Percentiles rank a stretch among this genome's conserved stretches.
Conservation (phyloP, 2,329 filamentous ascomycete species). For the Pseudofabraea citricarpa region DNA sequence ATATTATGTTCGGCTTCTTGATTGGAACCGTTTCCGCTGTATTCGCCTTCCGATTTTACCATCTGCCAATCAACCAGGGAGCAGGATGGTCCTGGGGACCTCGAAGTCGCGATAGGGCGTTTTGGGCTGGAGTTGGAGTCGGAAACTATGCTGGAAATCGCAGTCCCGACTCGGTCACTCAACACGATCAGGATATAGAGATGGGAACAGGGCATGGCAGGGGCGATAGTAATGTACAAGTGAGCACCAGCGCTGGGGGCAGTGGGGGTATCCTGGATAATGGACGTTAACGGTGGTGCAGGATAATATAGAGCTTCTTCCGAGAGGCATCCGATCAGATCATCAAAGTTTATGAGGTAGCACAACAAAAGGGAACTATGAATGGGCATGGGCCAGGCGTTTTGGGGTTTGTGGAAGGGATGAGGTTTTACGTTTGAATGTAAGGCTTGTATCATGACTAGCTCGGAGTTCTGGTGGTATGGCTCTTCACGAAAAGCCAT, state of each 20-base stretch:
- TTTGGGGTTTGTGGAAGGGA: too few species aligned
- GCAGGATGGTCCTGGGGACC: constrained; percentile 89
- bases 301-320: constrained; percentile 12
- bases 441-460: too few species aligned
- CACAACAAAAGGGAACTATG: neutral
- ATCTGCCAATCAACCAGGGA: constrained; percentile 72
- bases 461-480: too few species aligned
- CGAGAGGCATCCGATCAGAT: constrained; percentile 1
- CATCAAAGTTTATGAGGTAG: neutral
- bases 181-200: constrained; percentile 1
- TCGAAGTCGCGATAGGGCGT: constrained; percentile 66
- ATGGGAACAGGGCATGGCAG: neutral
- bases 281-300: constrained; percentile 6
- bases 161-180: neutral
- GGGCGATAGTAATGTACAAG: neutral
- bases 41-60: constrained; percentile 80
- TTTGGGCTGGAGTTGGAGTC: constrained; percentile 67
- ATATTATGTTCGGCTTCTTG: constrained; percentile 78
- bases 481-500: too few species aligned
- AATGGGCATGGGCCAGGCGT: too few species aligned
- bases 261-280: too few species aligned
- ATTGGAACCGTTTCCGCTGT: constrained; percentile 69
- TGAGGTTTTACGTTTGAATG: too few species aligned
- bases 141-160: constrained; percentile 28
- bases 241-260: too few species aligned